Evolutionary conservation across 768 basidiomycete species (phyloP).

Genomic region (Termitomyces sp.): DNA sequence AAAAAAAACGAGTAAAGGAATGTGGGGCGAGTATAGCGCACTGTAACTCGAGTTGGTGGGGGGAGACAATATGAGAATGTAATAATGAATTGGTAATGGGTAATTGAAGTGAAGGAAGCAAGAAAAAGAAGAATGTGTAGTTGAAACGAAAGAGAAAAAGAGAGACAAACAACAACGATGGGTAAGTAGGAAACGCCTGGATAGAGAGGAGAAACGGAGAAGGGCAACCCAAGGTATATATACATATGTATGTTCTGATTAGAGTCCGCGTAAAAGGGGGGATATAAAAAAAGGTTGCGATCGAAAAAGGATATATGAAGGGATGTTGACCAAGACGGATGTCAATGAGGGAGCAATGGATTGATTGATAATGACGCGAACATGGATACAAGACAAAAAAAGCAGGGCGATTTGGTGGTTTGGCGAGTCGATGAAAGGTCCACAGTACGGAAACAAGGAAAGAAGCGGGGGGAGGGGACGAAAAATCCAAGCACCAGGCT

Average conservation of each 20-base stretch:
- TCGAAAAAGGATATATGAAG: conserved; percentile 1
- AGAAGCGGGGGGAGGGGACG: background rate
- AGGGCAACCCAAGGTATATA: conserved; percentile 10
- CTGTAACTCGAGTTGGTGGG: conserved; percentile 16
- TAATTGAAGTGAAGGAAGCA: background rate
- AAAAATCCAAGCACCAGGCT: conserved; percentile 2
- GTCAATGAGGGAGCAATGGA: background rate
- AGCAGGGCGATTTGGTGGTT: background rate
- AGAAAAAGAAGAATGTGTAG: background rate
- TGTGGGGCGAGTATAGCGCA: conserved; percentile 13
- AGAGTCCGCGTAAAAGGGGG: conserved; percentile 9
- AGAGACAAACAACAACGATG: background rate
- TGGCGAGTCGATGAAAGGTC: background rate
- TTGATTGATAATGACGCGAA: background rate
- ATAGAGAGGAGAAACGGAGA: background rate
- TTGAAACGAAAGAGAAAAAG: conserved; percentile 2
- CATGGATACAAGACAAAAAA: background rate
- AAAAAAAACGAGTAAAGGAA: conserved; percentile 9
- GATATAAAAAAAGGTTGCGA: conserved; percentile 11
- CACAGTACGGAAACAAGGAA: background rate
- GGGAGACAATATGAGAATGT: background rate
- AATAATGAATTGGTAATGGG: background rate
- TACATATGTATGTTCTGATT: conserved; percentile 8
- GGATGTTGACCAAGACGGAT: conserved; percentile 7
- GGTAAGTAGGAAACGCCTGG: conserved; percentile 13